These are phyloP conservation scores for Chytriomyces sp. DNA, from an alignment of 192 early-diverging fungal species.

Conservation along the genomic window DNA sequence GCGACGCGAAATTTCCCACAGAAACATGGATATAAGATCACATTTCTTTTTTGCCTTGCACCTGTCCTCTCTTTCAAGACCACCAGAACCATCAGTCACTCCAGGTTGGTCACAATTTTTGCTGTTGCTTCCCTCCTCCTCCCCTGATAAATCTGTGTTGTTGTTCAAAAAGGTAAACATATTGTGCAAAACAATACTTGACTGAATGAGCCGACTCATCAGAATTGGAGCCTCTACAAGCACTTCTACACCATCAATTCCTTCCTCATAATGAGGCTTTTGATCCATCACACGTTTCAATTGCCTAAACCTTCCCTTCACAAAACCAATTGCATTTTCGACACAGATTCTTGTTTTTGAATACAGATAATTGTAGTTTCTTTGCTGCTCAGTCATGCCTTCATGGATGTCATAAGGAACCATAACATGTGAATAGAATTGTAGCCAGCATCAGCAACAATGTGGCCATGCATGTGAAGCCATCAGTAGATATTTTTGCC, in stretches of 20 bases:
- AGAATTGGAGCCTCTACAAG: too few relatives aligned
- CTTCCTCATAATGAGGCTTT: not conserved
- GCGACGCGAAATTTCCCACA: not conserved
- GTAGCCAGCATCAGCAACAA: conserved; percentile 23
- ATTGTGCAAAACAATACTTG: conserved; percentile 4
- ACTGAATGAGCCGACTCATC: not conserved
- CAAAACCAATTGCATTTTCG: conserved; percentile 10
- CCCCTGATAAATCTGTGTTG: not conserved
- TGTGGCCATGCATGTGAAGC: not conserved
- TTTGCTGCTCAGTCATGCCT: not conserved
- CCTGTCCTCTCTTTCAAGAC: not conserved
- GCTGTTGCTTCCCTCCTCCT: not conserved
- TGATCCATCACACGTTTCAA: conserved; percentile 16
- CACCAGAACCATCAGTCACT: not conserved
- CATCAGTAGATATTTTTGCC: not conserved
- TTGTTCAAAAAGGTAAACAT: not conserved
- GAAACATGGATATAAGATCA: not conserved
- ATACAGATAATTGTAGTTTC: not conserved
- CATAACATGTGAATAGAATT: conserved; percentile 14
- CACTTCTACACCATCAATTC: too few relatives aligned
- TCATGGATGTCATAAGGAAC: not conserved
- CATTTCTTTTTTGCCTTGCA: not conserved
- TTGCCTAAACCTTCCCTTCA: conserved; percentile 11
- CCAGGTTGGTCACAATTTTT: not conserved
- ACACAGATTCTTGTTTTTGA: not conserved